These are phyloP conservation scores for Chaetomiaceae sp. DNA, from an alignment of 2,329 filamentous ascomycete genomes.

Conservation along the genomic window DNA sequence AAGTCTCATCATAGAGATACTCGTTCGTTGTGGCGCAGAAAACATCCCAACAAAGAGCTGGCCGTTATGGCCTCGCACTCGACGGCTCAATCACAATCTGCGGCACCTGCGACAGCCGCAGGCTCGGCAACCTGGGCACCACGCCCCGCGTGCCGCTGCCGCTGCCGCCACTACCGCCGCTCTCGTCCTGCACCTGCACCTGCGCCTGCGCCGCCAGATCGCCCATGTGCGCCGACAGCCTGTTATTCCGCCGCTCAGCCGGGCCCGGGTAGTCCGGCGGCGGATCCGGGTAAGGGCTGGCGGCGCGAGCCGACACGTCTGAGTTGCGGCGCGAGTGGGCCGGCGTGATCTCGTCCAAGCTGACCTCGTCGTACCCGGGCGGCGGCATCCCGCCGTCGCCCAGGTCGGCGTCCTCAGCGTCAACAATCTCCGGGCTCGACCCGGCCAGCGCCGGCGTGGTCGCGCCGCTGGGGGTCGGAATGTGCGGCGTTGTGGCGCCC, in stretches of 20 bases:
- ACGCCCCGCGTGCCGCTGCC: conserved; percentile 30
- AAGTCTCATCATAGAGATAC: neutral
- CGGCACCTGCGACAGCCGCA: conserved; percentile 45
- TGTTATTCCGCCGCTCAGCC: conserved; percentile 14
- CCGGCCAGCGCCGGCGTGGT: conserved; percentile 28
- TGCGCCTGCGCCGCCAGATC: conserved; percentile 23
- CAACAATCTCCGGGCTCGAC: conserved; percentile 47
- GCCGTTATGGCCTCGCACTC: conserved; percentile 30
- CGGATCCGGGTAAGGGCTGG: conserved; percentile 40
- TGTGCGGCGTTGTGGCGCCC: conserved; percentile 36
- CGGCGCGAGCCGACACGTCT: conserved; percentile 1
- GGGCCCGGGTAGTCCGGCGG: conserved; percentile 43
- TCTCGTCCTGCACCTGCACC: too few species aligned
- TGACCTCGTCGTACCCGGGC: conserved; percentile 45
- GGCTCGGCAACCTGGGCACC: conserved; percentile 41
- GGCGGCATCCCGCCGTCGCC: conserved; percentile 41
- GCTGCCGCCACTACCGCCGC: neutral
- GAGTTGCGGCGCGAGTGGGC: conserved; percentile 23
- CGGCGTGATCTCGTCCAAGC: conserved; percentile 29
- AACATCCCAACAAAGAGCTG: neutral
- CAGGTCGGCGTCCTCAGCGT: conserved; percentile 39
- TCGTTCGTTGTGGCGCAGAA: neutral
- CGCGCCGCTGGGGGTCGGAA: conserved; percentile 8
- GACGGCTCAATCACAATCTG: conserved; percentile 56
- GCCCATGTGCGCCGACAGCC: conserved; percentile 30